Evolutionary conservation across 257 asterid genomes (phyloP).

Genomic region (Solanum tacnaense): DNA sequence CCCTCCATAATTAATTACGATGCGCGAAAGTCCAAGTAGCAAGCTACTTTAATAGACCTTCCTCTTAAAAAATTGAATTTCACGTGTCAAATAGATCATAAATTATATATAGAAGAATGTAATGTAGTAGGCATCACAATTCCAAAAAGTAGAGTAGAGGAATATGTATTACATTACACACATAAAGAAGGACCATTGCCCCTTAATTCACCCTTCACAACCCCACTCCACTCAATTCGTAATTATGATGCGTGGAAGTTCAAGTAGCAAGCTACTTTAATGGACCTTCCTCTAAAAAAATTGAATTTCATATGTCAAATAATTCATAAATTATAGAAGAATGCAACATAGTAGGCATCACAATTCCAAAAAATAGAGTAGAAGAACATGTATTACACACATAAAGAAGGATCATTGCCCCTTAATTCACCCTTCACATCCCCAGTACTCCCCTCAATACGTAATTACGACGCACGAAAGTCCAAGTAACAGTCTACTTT

Average conservation of each 20-base stretch:
- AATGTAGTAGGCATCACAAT: too few species aligned
- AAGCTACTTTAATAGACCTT: too few species aligned
- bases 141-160: too few species aligned
- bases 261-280: too few species aligned
- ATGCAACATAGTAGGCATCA: background rate
- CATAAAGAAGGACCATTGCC: too few species aligned
- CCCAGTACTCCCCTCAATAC: background rate
- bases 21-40: too few species aligned
- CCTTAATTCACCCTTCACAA: too few species aligned
- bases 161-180: too few species aligned
- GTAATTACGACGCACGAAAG: background rate
- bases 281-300: too few species aligned
- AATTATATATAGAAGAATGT: background rate
- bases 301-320: background rate
- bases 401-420: background rate
- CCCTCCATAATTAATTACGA: too few species aligned
- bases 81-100: background rate
- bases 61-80: too few species aligned
- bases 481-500: background rate
- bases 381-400: background rate
- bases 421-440: background rate
- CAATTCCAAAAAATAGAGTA: background rate
- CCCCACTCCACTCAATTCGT: too few species aligned
- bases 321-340: background rate
- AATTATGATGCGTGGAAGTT: fast-evolving